Percentiles rank a stretch among this genome's conserved stretches.
Conservation (phyloP, 371 early-diverging fungal species). For the Mucor racemosus region DNA sequence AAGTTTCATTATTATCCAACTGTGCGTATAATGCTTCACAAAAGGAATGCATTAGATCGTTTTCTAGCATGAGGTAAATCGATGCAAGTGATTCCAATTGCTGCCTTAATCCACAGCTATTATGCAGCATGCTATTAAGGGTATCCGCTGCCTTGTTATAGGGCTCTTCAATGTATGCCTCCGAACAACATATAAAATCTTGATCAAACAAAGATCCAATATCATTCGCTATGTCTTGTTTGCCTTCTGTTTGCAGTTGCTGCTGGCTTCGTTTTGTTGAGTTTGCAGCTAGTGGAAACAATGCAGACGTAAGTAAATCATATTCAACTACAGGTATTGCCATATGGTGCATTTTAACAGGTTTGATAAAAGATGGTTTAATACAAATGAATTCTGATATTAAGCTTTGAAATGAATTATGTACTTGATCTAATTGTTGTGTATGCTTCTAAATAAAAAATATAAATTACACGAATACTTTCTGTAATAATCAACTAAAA, state of each 20-base stretch:
- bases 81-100: conserved; percentile 36
- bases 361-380: conserved; percentile 11
- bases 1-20: conserved; percentile 41
- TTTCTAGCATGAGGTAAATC: conserved; percentile 49
- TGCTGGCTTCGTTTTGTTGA: background rate
- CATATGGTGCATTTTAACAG: background rate
- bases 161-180: conserved; percentile 25
- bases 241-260: background rate
- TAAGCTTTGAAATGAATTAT: background rate
- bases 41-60: conserved; percentile 49
- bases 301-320: conserved; percentile 10
- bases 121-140: conserved; percentile 25
- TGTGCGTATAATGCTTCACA: conserved; percentile 39
- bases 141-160: conserved; percentile 24
- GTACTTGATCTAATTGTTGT: background rate
- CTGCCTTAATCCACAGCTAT: conserved; percentile 23
- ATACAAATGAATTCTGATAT: background rate
- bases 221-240: background rate
- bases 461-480: too few species aligned
- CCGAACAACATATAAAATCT: conserved; percentile 13
- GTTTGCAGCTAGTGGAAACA: conserved; percentile 3
- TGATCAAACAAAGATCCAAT: conserved; percentile 27
- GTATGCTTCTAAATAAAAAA: background rate
- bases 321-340: background rate
- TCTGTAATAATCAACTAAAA: too few species aligned